Evolutionary conservation across 306 rosid species (phyloP).

Genomic region (Quillaja saponaria): DNA sequence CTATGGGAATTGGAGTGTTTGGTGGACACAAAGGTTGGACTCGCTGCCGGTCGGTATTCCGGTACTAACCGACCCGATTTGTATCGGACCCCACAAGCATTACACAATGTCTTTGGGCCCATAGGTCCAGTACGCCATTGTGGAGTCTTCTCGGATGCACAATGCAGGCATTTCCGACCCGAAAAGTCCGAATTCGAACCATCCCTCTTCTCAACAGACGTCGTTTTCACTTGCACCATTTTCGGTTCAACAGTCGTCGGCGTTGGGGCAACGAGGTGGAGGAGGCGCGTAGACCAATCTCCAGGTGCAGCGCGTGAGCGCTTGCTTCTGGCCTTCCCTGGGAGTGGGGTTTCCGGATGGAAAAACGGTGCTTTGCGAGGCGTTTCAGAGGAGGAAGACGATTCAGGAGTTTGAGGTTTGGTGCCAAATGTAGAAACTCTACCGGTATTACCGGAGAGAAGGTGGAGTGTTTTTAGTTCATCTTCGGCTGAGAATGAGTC

Average conservation of each 20-base stretch:
- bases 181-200: slow-evolving; percentile 36
- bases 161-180: slow-evolving; percentile 63
- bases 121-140: slow-evolving; percentile 78
- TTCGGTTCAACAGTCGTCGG: slow-evolving; percentile 1
- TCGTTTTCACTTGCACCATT: slow-evolving; percentile 5
- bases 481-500: slow-evolving; percentile 83
- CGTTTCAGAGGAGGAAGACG: slow-evolving; percentile 79
- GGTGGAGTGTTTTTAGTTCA: slow-evolving; percentile 63
- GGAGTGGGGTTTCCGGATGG: slow-evolving; percentile 73
- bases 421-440: slow-evolving; percentile 12
- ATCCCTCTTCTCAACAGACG: slow-evolving; percentile 43
- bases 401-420: slow-evolving; percentile 71
- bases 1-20: slow-evolving; percentile 72
- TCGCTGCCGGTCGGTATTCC: slow-evolving; percentile 72
- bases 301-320: slow-evolving; percentile 94
- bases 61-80: slow-evolving; percentile 69
- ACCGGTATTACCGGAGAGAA: slow-evolving; percentile 47
- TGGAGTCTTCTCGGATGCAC: slow-evolving; percentile 69
- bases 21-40: slow-evolving; percentile 61
- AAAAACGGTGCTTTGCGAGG: slow-evolving; percentile 58
- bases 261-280: slow-evolving; percentile 51
- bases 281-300: slow-evolving; percentile 96
- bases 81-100: slow-evolving; percentile 72
- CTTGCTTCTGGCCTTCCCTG: slow-evolving; percentile 93
- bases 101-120: slow-evolving; percentile 77